Base-by-base conservation (phyloP, 2,329 filamentous ascomycete species). In the Plenodomus lindquistii region DNA sequence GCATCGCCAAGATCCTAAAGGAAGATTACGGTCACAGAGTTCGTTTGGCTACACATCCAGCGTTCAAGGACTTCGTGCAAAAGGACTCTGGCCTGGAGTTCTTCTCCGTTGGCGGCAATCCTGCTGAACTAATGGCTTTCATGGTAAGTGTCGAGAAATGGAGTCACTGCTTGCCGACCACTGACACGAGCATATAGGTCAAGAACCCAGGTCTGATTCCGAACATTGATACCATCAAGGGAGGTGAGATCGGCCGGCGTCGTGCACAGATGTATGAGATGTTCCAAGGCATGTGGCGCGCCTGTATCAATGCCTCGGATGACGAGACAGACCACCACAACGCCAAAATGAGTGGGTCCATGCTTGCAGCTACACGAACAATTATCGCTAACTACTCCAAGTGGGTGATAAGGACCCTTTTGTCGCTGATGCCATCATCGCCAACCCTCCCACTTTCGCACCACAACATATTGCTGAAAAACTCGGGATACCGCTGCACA, bases 281-380 rank as follows among this genome's bases (percentile, higher is more conserved):
- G 86, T 91, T 93, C 62, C 80, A 89, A 51, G 89, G 89, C 0
- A 91, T 91, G 73, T 93, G 89, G 88, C 76, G 87, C 21, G 85
- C 88, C 1, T 93, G 89, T 62, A 83, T 89, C 60, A 87, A 89
- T 56, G 80, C 85, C 2, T 88, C 85, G 0, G 87, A 91, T 54
- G 85, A 88, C 55, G 83, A 86, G 61, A 81, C 76, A 18, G 83
- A 89, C 62, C 63, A 73, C 1, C 73, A 76, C 11, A 88, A 73
- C 42, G 62, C 81, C 22, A 85, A 83, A 64, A 83, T 87, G 81
- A 84, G 70, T 72, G 52, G 54, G 69, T 65, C 5, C 15, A 9
- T 1, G 4, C 0, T 18, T 18, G 7, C 11, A 3, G 18, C 10
- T 2, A 7, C 27, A 3, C 4, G 8, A 4, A 17, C 16, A 10